A percentile compares a stretch with the other conserved stretches of the same genome.
Conservation (phyloP, 345 rosid species). For the Hibiscus syriacus region DNA sequence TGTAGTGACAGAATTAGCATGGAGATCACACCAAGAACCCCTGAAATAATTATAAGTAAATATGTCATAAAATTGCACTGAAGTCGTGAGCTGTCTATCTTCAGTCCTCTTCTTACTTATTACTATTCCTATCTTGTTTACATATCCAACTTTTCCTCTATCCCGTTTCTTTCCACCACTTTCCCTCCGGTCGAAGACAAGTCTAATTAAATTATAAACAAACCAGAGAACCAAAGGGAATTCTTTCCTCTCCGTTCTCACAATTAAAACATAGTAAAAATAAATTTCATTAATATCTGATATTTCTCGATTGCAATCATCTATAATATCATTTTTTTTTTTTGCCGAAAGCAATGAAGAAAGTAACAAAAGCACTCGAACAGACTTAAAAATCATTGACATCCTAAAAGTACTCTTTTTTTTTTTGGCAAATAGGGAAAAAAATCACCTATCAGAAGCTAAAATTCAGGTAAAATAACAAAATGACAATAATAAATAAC, state of each 20-base stretch:
- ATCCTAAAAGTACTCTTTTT: not conserved
- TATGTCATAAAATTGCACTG: not conserved
- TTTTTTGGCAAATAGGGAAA: not conserved
- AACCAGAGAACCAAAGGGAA: not conserved
- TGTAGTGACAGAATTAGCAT: constrained; percentile 49
- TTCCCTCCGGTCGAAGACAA: no score
- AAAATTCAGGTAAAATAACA: not conserved
- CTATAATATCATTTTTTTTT: not conserved
- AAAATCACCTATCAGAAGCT: not conserved
- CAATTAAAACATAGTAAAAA: not conserved
- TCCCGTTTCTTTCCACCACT: no score
- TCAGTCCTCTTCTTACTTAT: no score
- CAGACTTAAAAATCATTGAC: not conserved
- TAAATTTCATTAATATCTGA: not conserved
- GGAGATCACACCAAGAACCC: constrained; percentile 37
- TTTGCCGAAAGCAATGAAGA: not conserved
- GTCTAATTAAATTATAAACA: not conserved
- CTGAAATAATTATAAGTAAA: constrained; percentile 21
- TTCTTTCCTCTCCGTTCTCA: not conserved
- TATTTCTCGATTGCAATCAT: not conserved
- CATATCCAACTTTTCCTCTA: no score
- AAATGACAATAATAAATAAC: no score
- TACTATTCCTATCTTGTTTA: no score
- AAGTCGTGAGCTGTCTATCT: not conserved
- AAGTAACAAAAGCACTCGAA: not conserved